Base-by-base conservation (phyloP, 2,329 filamentous ascomycete species). In the Xylaria sp. region DNA sequence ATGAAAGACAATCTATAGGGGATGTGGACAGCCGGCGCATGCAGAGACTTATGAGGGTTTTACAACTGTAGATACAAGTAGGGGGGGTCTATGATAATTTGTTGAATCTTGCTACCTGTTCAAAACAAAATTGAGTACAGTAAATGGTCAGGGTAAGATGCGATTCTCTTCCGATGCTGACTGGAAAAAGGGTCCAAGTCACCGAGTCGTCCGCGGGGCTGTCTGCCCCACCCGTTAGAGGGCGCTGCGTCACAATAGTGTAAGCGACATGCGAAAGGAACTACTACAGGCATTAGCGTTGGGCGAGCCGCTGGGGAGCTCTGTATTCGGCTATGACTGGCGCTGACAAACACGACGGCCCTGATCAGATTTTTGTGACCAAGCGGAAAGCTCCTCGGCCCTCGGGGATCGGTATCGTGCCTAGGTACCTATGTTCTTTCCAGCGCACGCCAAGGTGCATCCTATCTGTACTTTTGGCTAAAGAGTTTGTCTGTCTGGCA, bases 261-360 rank as follows among this genome's bases (percentile, higher is more conserved):
- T 51, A 38, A 38, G 21, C 33, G 23, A 25, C 21, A 19, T 23
- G 14, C 2, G 11, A 17, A n/a, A n/a, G n/a, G n/a, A n/a, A n/a
- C n/a, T n/a, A n/a, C n/a, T n/a, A n/a, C n/a, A n/a, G n/a, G n/a
- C n/a, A n/a, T n/a, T n/a, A n/a, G n/a, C n/a, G n/a, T n/a, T n/a
- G n/a, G n/a, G n/a, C n/a, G n/a, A n/a, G n/a, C n/a, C n/a, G n/a
- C n/a, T n/a, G n/a, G n/a, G n/a, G 7, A 25, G 47, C 31, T 19
- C 14, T 60, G 35, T 50, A 65, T 31, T 4, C 28, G 28, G n/a
- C n/a, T n/a, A n/a, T 65, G 37, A 65, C 63, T 55, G 60, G 45
- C 58, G 63, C 63, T 65, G 63, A 65, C 63, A 65, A 65, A 65
- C 54, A 6, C 3, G 23, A 31, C 5, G 9, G 28, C 28, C 28